Evolutionary conservation across 2,329 filamentous ascomycete genomes (phyloP), one percentile per base, ranked within the genome.

Genomic region (Fusarium sacchari): DNA sequence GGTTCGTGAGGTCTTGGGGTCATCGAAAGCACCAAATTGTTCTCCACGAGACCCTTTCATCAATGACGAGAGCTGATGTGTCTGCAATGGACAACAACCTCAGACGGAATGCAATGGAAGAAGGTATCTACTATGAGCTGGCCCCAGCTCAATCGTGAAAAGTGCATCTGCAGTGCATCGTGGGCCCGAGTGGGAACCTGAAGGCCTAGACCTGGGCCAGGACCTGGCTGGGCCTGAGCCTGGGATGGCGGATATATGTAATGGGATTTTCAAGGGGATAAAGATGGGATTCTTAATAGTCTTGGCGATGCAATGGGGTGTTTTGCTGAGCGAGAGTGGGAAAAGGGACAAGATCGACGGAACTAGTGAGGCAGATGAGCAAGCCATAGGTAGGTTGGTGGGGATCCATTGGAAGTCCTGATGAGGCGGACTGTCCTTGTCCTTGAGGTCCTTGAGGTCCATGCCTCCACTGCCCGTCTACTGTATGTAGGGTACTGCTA

Each of bases 251-350:
- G 32, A 36, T 50, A 46, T 30, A 36, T 50, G 43, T 30, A 37
- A 67, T 72, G 57, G 67, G 57, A 72, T 64, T 71, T 64, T 47
- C 39, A 57, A 63, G 49, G 55, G 55, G 44, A 60, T 39, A 37
- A 65, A 64, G 42, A 73, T 74, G 72, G 72, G 72, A 73, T 71
- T 75, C 60, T 71, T 62, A 60, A 24, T 20, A 26, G 28, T n/a
- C 64, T 67, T 67, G 63, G 56, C 57, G 44, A 28, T 47, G 46
- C 20, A 64, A 57, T 65, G 32, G 37, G 50, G 36, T 68, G 42
- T 46, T 69, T 52, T 28, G 42, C 37, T 67, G 44, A 67, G 65
- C 24, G 43, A 72, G 62, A 59, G 59, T 55, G 46, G 60, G 64
- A 47, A 59, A 58, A 68, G 32, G 39, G 64, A 50, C 39, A 39